A percentile compares a stretch with the other conserved stretches of the same genome.
Conservation (phyloP, 1,139 yeast species). For the Sugiyamaella pinicola region DNA sequence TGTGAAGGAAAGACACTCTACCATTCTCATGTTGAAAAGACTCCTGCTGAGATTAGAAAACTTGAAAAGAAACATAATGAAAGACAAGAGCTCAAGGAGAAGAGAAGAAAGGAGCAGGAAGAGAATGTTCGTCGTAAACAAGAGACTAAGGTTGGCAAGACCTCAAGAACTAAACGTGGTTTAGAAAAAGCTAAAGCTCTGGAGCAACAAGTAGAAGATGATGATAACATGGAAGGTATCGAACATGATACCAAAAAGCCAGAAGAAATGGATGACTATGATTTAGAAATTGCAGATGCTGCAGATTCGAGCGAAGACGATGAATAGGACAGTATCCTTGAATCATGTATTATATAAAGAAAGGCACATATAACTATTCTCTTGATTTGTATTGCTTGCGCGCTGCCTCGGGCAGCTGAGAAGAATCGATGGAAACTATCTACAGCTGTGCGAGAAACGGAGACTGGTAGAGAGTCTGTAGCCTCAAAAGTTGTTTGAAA, state of each 20-base stretch:
- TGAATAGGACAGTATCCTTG: no score
- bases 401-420: no score
- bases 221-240: no score
- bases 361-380: no score
- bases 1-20: constrained; percentile 84
- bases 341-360: no score
- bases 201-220: constrained; percentile 30
- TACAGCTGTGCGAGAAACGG: no score
- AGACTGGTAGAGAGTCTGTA: no score
- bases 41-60: constrained; percentile 58
- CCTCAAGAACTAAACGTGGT: constrained; percentile 58
- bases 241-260: constrained; percentile 46
- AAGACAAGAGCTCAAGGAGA: constrained; percentile 62
- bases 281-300: constrained; percentile 26
- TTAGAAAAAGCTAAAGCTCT: constrained; percentile 48
- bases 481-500: no score
- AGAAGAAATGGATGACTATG: constrained; percentile 32
- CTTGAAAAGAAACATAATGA: constrained; percentile 70
- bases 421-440: no score
- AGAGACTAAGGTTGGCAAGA: constrained; percentile 71
- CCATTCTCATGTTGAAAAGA: constrained; percentile 69
- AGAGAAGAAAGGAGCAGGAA: constrained; percentile 76
- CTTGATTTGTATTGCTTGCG: background rate
- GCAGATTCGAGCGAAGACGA: constrained; percentile 21
- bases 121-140: constrained; percentile 77